phyloP scores from a whole-genome alignment of 129 eudicot species.

The Cynara cardunculus region DNA sequence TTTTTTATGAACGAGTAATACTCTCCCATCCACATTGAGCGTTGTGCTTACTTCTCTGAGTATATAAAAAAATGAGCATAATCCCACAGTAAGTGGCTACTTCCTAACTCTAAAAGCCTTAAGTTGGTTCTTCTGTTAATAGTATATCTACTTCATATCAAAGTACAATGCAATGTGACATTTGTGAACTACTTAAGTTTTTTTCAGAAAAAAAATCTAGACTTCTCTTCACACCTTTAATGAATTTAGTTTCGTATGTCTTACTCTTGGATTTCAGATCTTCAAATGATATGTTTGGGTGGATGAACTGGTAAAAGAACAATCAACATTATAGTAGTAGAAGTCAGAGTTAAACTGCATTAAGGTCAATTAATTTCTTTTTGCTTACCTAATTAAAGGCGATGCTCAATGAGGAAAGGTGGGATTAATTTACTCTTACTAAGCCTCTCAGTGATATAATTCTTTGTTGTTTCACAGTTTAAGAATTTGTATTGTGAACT shows the following conservation, averaged over 20 bases:
- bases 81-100: background rate
- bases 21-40: background rate
- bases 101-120: background rate
- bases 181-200: background rate
- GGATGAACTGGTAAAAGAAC: background rate
- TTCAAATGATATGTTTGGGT: background rate
- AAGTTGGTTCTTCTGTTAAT: background rate
- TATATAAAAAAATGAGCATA: background rate
- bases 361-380: background rate
- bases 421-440: background rate
- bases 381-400: background rate
- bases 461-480: constrained; percentile 42
- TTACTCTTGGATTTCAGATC: background rate
- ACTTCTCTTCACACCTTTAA: background rate
- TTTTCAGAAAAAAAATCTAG: background rate
- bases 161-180: background rate
- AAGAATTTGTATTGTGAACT: constrained; percentile 59
- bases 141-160: background rate
- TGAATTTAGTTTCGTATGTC: background rate
- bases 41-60: background rate
- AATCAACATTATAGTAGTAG: background rate
- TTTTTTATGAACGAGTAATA: background rate
- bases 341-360: background rate
- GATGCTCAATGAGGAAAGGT: background rate
- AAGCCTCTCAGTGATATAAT: background rate